A percentile compares a stretch with the other conserved stretches of the same genome.
phyloP scores from a whole-genome alignment of 768 basidiomycete genomes.

The Russula virescens region DNA sequence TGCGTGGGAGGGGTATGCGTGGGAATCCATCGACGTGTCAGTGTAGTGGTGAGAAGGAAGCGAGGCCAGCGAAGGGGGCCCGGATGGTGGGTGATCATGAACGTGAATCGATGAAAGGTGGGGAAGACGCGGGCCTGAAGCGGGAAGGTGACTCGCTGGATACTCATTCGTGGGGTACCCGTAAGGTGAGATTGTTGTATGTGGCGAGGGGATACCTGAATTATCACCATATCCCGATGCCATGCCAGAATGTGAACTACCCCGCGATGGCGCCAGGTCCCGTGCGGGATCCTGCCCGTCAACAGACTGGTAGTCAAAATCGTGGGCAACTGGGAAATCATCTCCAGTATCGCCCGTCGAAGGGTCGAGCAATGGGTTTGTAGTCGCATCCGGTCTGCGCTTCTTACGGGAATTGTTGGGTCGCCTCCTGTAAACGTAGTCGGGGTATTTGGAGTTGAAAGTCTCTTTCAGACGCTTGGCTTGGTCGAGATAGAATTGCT shows the following conservation, averaged over 20 bases:
- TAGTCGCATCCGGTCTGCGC: conserved; percentile 37
- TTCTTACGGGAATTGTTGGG: conserved; percentile 82
- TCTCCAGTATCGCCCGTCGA: conserved; percentile 33
- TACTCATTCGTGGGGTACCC: conserved; percentile 20
- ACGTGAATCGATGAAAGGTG: conserved; percentile 21
- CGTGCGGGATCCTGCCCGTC: conserved; percentile 31
- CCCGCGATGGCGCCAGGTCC: conserved; percentile 27
- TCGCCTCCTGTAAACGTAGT: conserved; percentile 83
- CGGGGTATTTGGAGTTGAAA: conserved; percentile 81
- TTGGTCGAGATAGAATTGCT: conserved; percentile 84
- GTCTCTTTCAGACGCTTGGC: conserved; percentile 81
- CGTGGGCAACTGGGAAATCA: conserved; percentile 20
- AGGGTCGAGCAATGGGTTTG: conserved; percentile 31
- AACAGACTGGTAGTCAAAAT: conserved; percentile 37
- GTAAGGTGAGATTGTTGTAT: conserved; percentile 12
- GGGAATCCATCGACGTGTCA: conserved; percentile 18
- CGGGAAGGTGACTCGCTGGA: conserved; percentile 18
- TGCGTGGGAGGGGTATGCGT: conserved; percentile 15
- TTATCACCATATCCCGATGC: conserved; percentile 22
- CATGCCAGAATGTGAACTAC: conserved; percentile 23
- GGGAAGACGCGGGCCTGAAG: conserved; percentile 20
- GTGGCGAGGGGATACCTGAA: conserved; percentile 19
- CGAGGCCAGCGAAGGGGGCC: conserved; percentile 8
- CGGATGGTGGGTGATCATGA: conserved; percentile 17
- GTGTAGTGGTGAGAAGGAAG: conserved; percentile 13